A percentile compares a stretch with the other conserved stretches of the same genome.
phyloP scores from a whole-genome alignment of 2,329 filamentous ascomycete genomes.

The Penicillium sp. region DNA sequence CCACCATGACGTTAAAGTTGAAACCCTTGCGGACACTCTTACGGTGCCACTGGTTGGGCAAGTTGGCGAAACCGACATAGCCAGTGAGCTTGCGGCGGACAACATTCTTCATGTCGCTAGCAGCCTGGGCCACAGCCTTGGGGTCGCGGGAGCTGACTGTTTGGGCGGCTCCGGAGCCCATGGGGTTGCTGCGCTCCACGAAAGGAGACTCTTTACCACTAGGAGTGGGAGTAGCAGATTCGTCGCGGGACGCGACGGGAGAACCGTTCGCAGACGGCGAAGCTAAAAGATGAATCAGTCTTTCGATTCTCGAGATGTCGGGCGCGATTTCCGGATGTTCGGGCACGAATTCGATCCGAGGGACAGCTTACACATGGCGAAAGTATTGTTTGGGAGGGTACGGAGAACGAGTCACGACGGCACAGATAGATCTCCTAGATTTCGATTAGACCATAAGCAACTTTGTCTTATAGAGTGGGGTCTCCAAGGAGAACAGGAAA shows the following conservation, averaged over 20 bases:
- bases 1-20: constrained; percentile 99
- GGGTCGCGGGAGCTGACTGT: constrained; percentile 65
- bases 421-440: constrained; percentile 29
- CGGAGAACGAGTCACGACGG: constrained; percentile 20
- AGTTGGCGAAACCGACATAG: constrained; percentile 97
- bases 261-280: constrained; percentile 34
- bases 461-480: constrained; percentile 5
- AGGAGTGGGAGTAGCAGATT: constrained; percentile 38
- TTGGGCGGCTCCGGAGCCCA: constrained; percentile 54
- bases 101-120: constrained; percentile 83
- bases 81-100: constrained; percentile 97
- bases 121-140: constrained; percentile 55
- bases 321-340: neutral
- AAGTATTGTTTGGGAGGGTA: constrained; percentile 16
- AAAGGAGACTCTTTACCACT: constrained; percentile 55
- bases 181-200: constrained; percentile 58
- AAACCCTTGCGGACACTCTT: constrained; percentile 99
- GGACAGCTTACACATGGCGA: constrained; percentile 41
- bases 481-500: constrained; percentile 9
- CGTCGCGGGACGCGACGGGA: constrained; percentile 30
- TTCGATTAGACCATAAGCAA: constrained; percentile 18
- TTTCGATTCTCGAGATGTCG: constrained; percentile 10
- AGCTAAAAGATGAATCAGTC: constrained; percentile 31
- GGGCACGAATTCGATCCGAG: constrained; percentile 7
- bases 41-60: constrained; percentile 99